Percentiles rank a stretch among this genome's conserved stretches.
These are phyloP conservation scores for Aureobasidium uvarum DNA, from an alignment of 2,329 filamentous ascomycete species.

Conservation along the genomic window DNA sequence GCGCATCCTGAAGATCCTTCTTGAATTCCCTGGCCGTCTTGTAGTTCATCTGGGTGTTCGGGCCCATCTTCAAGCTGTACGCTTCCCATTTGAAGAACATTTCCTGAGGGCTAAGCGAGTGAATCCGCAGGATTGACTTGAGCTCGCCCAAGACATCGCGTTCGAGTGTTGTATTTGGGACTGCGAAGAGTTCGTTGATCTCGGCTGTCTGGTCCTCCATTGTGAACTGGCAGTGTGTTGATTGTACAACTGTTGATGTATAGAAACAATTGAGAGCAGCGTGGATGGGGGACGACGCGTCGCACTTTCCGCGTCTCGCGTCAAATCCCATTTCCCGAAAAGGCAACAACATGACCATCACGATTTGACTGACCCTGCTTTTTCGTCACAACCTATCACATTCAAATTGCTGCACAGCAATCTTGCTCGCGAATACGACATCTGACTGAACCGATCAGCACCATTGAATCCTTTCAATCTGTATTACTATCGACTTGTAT, in stretches of 20 bases:
- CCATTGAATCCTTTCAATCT: no score
- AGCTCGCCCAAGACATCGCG: conserved; percentile 78
- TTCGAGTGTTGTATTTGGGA: conserved; percentile 56
- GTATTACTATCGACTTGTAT: no score
- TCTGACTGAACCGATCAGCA: no score
- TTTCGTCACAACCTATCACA: neutral
- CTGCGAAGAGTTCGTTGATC: conserved; percentile 60
- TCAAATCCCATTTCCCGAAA: neutral
- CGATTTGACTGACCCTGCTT: neutral
- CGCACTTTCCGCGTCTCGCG: neutral
- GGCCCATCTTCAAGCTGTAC: conserved; percentile 91
- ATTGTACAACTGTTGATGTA: neutral
- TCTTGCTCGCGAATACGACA: no score
- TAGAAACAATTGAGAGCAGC: neutral
- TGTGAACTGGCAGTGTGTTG: conserved; percentile 15
- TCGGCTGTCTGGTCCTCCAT: conserved; percentile 52
- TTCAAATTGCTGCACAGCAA: no score
- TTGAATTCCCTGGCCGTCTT: conserved; percentile 75
- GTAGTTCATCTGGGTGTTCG: conserved; percentile 70
- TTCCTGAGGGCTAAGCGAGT: conserved; percentile 78
- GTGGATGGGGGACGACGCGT: neutral
- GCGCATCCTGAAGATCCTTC: conserved; percentile 76
- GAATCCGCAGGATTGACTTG: conserved; percentile 79
- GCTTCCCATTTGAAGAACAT: conserved; percentile 99
- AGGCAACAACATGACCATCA: neutral